These are phyloP conservation scores for Ricinus communis DNA, from an alignment of 345 rosid species.

Conservation along the genomic window DNA sequence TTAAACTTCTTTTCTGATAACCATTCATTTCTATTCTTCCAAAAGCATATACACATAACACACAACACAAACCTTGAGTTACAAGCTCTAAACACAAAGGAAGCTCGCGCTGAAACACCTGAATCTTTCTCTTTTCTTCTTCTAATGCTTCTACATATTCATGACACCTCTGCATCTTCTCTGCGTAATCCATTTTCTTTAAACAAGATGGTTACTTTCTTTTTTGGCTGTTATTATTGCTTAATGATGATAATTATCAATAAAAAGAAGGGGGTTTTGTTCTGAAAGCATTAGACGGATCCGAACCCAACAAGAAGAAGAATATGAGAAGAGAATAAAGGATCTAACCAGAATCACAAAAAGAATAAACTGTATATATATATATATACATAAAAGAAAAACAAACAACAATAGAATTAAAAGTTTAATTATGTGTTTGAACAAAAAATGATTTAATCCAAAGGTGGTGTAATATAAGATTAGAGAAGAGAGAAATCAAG, in stretches of 20 bases:
- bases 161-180: conserved; percentile 54
- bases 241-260: not conserved
- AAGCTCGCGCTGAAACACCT: conserved; percentile 89
- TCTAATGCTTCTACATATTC: conserved; percentile 71
- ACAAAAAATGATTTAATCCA: too few species aligned
- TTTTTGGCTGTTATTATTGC: too few species aligned
- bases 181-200: conserved; percentile 41
- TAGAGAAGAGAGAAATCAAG: not conserved
- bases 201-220: not conserved
- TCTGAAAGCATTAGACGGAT: conserved; percentile 47
- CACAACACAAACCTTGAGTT: conserved; percentile 57
- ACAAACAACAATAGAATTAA: not conserved
- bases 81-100: conserved; percentile 94
- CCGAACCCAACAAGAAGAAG: conserved; percentile 19
- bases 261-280: not conserved
- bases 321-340: conserved; percentile 40
- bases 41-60: too few species aligned
- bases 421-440: too few species aligned
- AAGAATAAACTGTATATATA: conserved; percentile 45
- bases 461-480: conserved; percentile 2
- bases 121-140: conserved; percentile 88
- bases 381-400: not conserved
- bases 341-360: conserved; percentile 70
- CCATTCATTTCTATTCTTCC: too few species aligned
- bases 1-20: too few species aligned